Evolutionary conservation across 345 rosid genomes (phyloP), one percentile per base, ranked within the genome.

Genomic region (Ailanthus altissimus): DNA sequence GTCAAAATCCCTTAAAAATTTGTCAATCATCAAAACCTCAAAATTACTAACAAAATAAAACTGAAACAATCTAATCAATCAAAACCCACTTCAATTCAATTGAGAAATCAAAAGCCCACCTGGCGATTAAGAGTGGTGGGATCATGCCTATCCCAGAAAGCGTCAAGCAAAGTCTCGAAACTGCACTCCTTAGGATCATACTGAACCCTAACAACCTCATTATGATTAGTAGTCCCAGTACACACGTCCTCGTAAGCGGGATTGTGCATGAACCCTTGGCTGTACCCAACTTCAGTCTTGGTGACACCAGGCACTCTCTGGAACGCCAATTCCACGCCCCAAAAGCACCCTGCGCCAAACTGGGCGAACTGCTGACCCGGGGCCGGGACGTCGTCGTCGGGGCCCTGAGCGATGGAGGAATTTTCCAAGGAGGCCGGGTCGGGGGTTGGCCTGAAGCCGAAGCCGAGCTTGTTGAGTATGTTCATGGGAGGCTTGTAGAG

Each of bases 271-370:
- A 67, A 70, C 16, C 99, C 99, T 77, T 91, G 99, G 0, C 69
- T 56, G 66, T 93, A 96, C 9, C 99, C 99, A 67, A 88, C 99
- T 79, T 96, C 99, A 2, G 98, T 92, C 80, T 81, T 89, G 77
- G 90, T 79, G 58, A 96, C 93, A 20, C 98, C 98, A 0, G 92
- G 82, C 36, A 86, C 90, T 47, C 98, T 92, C 91, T 96, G 99
- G 79, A 89, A 89, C 58, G 88, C 92, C 76, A 96, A 81, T 83
- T 96, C 99, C 0, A 92, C 92, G 0, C 99, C 98, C 99, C 99
- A 95, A 82, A 95, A 95, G 72, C 99, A 95, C 0, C 99, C 99
- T 0, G 98, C 99, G 1, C 97, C 99, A 73, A 96, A 91, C 76
- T 96, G 97, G 8, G 89, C 87, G 77, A 93, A 93, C 56, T 78